Base-by-base conservation (phyloP, 139 green algal species). In the Chlamydomonas urium region DNA sequence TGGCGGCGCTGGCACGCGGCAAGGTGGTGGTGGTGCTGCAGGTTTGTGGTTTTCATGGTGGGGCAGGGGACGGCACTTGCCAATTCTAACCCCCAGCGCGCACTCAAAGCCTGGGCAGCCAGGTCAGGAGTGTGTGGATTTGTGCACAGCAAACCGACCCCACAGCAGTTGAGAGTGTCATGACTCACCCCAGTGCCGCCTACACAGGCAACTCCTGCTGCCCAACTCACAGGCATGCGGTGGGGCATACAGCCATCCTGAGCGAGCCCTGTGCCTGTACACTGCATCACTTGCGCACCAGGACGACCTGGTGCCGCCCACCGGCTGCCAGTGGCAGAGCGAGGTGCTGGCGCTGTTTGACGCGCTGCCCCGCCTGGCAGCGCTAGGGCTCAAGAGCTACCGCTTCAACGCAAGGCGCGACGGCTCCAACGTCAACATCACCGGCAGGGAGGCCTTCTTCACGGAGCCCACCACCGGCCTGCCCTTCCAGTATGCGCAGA, bases 21-120 rank as follows among this genome's bases (percentile, higher is more conserved):
- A 71, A 33, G 34, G 50, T 79, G 28, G 26, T 78, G n/a, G 28
- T 74, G 35, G 50, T 61, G 50, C 37, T 78, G 37, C 73, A 71
- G 56, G 65, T 62, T 14, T 31, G 24, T 56, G 14, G 42, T 50
- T 8, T 50, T 8, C 10, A 8, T 14, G 42, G 42, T 14, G 14
- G 8, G 42, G 56, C 56, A 65, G 56, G 24, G 35, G 4, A 26
- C 21, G 29, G 23, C 29, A 2, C 19, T 65, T 24, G 42, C 42
- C 42, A 24, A 50, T 50, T 50, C 14, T 50, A 14, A 50, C 14
- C 42, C 42, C 42, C 42, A 24, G 14, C 42, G n/a, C n/a, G n/a
- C 42, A 24, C 42, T 8, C 14, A 50, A 50, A 50, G 10, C 42
- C 42, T 50, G 42, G 14, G 8, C 42, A 24, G 42, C 21, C 45